Evolutionary conservation across 2,329 filamentous ascomycete genomes (phyloP), one percentile per base, ranked within the genome.

Genomic region (Xylariaceae sp.): DNA sequence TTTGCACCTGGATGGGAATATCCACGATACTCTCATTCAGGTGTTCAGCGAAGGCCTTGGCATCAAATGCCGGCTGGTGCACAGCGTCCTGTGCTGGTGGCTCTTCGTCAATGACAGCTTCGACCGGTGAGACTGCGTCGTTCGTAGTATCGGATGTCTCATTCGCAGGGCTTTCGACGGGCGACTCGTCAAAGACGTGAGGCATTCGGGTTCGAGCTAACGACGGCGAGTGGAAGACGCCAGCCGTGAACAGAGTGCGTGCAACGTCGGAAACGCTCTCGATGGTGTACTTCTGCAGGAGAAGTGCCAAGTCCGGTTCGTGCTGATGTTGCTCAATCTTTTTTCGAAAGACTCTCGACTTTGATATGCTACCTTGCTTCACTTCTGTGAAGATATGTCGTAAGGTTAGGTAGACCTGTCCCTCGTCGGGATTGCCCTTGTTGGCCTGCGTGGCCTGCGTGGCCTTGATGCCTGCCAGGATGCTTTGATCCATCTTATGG

Each of bases 331-430:
- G 30, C 10, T 51, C 47, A 11, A 61, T 47, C 2, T 55, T 47
- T 11, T 49, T 58, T 51, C 59, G 55, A n/a, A 58, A 42, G 42
- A 39, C 51, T 11, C 45, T 45, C 4, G 49, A 15, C 51, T 53
- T 47, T 4, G 51, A 55, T 15, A 58, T 34, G 18, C 52, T 42
- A 34, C 48, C 17, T 18, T 18, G 55, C 4, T 61, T 57, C 5
- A 13, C 15, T 3, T 55, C 55, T n/a, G 57, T 57, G 48, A 60
- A 60, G 11, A 60, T 51, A 60, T 61, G 55, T 17, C 55, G 58
- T 39, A 61, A 42, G n/a, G 59, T 55, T n/a, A 61, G 23, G 23
- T 61, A 61, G 15, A 61, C 59, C n/a, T 57, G 55, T 45, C 59
- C 34, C 55, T 61, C 55, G 49, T 61, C 59, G 5, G 59, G 59